Percentiles rank a stretch among this genome's conserved stretches.
Evolutionary conservation across 139 green algal genomes (phyloP).

Genomic region (Haematococcus lacustris): DNA sequence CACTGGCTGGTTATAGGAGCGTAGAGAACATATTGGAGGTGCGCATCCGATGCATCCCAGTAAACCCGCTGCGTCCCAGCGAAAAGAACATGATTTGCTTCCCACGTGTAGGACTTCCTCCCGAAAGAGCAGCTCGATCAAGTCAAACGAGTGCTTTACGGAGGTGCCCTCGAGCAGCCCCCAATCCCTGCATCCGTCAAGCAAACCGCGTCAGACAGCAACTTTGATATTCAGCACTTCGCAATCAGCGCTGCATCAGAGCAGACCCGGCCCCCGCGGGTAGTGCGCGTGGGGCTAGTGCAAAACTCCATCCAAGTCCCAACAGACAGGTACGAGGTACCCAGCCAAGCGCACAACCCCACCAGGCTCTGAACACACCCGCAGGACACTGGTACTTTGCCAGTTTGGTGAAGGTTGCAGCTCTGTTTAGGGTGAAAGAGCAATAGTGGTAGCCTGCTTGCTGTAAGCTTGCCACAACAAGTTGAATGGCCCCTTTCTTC

Average conservation of each 20-base stretch:
- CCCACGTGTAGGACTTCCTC: background rate
- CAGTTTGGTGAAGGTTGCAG: background rate
- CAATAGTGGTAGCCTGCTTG: background rate
- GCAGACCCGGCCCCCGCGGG: constrained; percentile 65
- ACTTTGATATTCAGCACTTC: constrained; percentile 69
- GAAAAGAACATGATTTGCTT: background rate
- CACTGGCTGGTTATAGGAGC: background rate
- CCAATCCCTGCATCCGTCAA: background rate
- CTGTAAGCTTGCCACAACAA: no score
- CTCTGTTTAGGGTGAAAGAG: background rate
- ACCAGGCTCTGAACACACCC: background rate
- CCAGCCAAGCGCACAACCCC: background rate
- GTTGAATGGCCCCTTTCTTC: no score
- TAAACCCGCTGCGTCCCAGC: background rate
- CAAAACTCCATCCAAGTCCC: constrained; percentile 74
- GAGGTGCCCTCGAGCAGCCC: background rate
- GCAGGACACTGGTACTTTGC: background rate
- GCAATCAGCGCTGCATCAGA: constrained; percentile 70
- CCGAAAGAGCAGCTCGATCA: constrained; percentile 40
- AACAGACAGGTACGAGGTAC: constrained; percentile 67
- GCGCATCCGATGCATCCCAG: background rate
- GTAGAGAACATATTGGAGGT: background rate
- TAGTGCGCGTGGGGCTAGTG: constrained; percentile 78
- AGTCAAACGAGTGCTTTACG: constrained; percentile 67
- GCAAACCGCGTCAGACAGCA: background rate